Evolutionary conservation across 371 early-diverging fungal genomes (phyloP), one percentile per base, ranked within the genome.

Genomic region (Mortierella sp.): DNA sequence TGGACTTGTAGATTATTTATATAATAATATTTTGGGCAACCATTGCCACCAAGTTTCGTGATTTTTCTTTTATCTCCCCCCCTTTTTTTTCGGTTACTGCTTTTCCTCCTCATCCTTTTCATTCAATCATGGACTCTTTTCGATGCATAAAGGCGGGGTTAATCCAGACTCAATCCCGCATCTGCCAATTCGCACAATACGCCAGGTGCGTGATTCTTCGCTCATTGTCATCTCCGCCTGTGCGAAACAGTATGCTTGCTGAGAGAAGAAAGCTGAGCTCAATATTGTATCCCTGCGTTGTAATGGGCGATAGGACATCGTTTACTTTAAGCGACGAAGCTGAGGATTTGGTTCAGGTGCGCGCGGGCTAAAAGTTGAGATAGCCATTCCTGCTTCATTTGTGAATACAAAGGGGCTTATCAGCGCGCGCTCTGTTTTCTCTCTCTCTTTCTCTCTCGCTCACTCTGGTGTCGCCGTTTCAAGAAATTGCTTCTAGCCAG

Each of bases 401-500:
- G n/a, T n/a, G n/a, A n/a, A n/a, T n/a, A n/a, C n/a, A n/a, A n/a
- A n/a, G n/a, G n/a, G n/a, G n/a, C n/a, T n/a, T n/a, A n/a, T n/a
- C n/a, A n/a, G n/a, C 46, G 5, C 44, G 11, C 6, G 30, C 27
- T 47, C 26, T 50, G 5, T 26, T 48, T 23, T 9, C 21, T 27
- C 4, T 21, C 23, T 24, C 19, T 27, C 7, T 41, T 37, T 43
- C 9, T 21, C n/a, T n/a, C n/a, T n/a, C n/a, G n/a, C n/a, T n/a
- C n/a, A n/a, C n/a, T n/a, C 26, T 8, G 9, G 14, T 37, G 15
- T 43, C 43, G 43, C 7, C 43, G 19, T 6, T 15, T 7, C 9
- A 34, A 70, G 71, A 44, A 31, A 26, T 46, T 70, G 19, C 8
- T 70, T 0, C 50, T 59, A 64, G 56, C 60, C n/a, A 64, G 59